Conservation (phyloP, 2,329 filamentous ascomycete genomes). For the Furcasterigmium sp. region DNA sequence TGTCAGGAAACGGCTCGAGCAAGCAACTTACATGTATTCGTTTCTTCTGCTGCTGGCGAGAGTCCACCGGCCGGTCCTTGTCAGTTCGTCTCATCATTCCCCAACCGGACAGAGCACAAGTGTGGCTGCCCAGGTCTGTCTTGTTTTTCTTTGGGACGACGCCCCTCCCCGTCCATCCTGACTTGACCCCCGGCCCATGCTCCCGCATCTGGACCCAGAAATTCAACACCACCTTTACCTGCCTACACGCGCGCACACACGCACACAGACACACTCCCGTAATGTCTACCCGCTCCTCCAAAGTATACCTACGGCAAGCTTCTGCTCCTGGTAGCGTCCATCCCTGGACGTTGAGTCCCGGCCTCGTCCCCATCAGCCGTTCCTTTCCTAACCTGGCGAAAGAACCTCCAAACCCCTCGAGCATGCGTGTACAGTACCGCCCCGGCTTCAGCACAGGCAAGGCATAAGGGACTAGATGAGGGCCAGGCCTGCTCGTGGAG, state of each 20-base stretch:
- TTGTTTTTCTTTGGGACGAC: conserved; percentile 18
- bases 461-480: conserved; percentile 38
- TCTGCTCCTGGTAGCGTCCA: conserved; percentile 1
- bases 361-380: too few relatives aligned
- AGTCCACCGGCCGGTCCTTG: not conserved
- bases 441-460: conserved; percentile 14
- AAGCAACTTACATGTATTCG: conserved; percentile 13
- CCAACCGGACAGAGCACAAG: not conserved
- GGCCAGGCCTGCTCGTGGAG: conserved; percentile 32
- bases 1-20: conserved; percentile 24
- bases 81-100: not conserved
- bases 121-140: conserved; percentile 18
- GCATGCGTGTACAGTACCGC: conserved; percentile 13
- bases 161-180: conserved; percentile 5
- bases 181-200: not conserved
- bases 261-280: not conserved
- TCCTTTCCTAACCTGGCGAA: conserved; percentile 17
- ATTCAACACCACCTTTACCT: conserved; percentile 1
- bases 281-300: not conserved
- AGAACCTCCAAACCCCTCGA: conserved; percentile 17
- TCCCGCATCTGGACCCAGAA: conserved; percentile 1
- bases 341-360: conserved; percentile 1
- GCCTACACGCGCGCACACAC: too few relatives aligned
- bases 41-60: not conserved
- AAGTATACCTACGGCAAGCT: not conserved